These are phyloP conservation scores for Coprinopsis sp. DNA, from an alignment of 768 basidiomycete species.

Conservation along the genomic window DNA sequence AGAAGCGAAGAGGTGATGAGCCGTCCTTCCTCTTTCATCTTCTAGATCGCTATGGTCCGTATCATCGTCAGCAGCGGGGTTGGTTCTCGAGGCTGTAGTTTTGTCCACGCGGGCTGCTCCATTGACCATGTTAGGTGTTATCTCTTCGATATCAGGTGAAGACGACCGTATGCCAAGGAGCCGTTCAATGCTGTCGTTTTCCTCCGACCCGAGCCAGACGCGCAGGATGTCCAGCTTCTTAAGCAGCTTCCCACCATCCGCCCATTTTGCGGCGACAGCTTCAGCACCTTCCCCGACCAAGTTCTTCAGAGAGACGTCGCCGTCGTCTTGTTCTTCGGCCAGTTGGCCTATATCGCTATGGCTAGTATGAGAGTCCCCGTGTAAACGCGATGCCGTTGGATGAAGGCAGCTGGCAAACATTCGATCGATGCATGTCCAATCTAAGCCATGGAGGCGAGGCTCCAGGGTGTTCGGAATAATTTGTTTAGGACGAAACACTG, in stretches of 20 bases:
- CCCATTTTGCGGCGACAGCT: constrained; percentile 48
- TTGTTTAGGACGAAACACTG: constrained; percentile 71
- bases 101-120: constrained; percentile 11
- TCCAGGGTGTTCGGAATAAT: constrained; percentile 78
- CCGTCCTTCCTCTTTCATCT: constrained; percentile 52
- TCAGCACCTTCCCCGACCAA: constrained; percentile 52
- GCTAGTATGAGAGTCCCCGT: not conserved
- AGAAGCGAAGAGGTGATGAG: constrained; percentile 50
- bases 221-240: constrained; percentile 42
- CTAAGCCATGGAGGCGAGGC: constrained; percentile 48
- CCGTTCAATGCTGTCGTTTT: constrained; percentile 32
- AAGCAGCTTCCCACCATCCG: constrained; percentile 40
- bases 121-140: not conserved
- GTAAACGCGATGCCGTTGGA: constrained; percentile 13
- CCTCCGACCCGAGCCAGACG: constrained; percentile 35
- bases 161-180: constrained; percentile 17
- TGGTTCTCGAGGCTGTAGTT: constrained; percentile 15
- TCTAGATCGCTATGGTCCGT: constrained; percentile 34
- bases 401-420: constrained; percentile 63
- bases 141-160: not conserved
- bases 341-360: constrained; percentile 6
- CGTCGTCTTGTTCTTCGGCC: constrained; percentile 20
- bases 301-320: constrained; percentile 58
- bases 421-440: constrained; percentile 67
- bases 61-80: constrained; percentile 25